Conservation (phyloP, 2,329 filamentous ascomycete genomes). For the Apiospora phragmitis region DNA sequence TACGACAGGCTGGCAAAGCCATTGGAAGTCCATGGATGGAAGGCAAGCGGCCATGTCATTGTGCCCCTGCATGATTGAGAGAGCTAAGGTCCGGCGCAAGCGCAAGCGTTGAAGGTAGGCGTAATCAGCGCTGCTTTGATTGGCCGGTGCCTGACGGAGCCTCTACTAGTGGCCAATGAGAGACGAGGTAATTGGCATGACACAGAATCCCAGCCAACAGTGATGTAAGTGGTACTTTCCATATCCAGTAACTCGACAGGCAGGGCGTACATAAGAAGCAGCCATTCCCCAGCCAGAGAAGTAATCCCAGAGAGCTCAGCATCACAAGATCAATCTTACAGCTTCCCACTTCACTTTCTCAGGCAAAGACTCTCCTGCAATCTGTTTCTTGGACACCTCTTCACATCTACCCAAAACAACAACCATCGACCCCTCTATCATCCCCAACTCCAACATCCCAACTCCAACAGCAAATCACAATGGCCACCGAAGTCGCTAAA, state of each 20-base stretch:
- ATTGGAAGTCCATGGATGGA: neutral
- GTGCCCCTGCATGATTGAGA: neutral
- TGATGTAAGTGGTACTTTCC: slow-evolving; percentile 10
- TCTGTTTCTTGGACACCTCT: neutral
- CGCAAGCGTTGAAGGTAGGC: neutral
- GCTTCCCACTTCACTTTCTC: neutral
- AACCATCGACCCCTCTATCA: neutral
- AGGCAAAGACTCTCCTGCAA: neutral
- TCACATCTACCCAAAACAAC: neutral
- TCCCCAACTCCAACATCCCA: neutral
- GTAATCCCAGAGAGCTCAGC: neutral
- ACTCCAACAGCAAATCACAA: slow-evolving; percentile 22
- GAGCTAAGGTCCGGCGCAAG: neutral
- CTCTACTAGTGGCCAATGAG: neutral
- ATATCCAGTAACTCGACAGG: neutral
- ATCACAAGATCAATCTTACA: neutral
- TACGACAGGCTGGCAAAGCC: neutral
- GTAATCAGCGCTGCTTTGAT: slow-evolving; percentile 5
- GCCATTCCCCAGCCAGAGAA: neutral
- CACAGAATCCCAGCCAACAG: neutral
- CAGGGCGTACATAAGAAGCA: neutral
- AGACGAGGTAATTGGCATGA: slow-evolving; percentile 3
- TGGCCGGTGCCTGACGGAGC: neutral
- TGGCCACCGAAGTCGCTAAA: slow-evolving; percentile 34
- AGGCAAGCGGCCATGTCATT: neutral